Percentiles rank a stretch among this genome's conserved stretches.
These are phyloP conservation scores for Colletotrichum neosansevieriae DNA, from an alignment of 2,329 filamentous ascomycete species.

Conservation along the genomic window DNA sequence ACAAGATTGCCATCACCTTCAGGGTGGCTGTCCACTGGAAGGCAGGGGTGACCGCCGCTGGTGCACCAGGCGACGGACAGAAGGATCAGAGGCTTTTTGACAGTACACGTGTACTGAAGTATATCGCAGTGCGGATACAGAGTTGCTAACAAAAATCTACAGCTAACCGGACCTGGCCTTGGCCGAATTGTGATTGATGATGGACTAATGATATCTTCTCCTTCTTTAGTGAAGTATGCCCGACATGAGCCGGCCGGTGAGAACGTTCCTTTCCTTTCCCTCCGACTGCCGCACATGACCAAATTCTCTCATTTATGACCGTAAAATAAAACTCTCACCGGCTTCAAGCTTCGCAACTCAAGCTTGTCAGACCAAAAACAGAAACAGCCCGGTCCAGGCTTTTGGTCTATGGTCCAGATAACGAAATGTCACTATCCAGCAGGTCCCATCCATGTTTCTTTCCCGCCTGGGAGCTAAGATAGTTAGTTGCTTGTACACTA, in stretches of 20 bases:
- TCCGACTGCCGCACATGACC: not conserved
- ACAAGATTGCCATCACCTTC: not conserved
- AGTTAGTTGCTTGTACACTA: not conserved
- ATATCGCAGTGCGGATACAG: not conserved
- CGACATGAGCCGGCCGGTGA: conserved; percentile 16
- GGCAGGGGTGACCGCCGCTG: conserved; percentile 18
- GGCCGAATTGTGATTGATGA: conserved; percentile 35
- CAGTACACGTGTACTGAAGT: not conserved
- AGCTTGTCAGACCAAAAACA: not conserved
- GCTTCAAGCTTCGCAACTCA: conserved; percentile 1
- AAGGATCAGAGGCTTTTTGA: not conserved
- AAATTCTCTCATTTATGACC: conserved; percentile 31
- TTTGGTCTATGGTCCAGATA: not conserved
- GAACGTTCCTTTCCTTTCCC: not conserved
- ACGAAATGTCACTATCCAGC: not conserved
- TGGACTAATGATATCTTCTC: conserved; percentile 26
- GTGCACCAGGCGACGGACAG: conserved; percentile 10
- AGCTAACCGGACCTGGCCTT: conserved; percentile 5
- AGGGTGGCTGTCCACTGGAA: not conserved
- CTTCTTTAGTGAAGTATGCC: not conserved
- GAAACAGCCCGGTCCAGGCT: conserved; percentile 2
- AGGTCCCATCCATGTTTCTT: not conserved
- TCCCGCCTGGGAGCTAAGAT: not conserved
- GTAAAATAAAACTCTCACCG: not conserved
- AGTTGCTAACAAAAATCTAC: conserved; percentile 5